These are phyloP conservation scores for Malassezia pachydermatis DNA, from an alignment of 1,284 basidiomycete genomes.

Conservation along the genomic window DNA sequence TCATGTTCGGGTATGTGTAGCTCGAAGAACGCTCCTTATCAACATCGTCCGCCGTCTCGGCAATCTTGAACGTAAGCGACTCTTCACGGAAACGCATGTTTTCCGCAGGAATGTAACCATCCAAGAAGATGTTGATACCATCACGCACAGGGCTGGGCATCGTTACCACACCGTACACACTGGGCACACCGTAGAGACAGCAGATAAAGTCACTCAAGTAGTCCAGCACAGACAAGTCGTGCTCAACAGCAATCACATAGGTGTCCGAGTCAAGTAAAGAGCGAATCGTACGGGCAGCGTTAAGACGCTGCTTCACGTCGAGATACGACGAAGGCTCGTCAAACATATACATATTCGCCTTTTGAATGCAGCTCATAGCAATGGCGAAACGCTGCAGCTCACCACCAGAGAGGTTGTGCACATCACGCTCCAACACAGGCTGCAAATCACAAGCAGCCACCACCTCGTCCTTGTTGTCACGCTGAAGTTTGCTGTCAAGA, in stretches of 20 bases:
- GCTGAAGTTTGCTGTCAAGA: constrained; percentile 43
- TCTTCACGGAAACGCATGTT: constrained; percentile 49
- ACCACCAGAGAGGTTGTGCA: constrained; percentile 44
- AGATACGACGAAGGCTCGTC: constrained; percentile 48
- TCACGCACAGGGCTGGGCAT: constrained; percentile 45
- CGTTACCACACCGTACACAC: constrained; percentile 47
- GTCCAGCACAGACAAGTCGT: constrained; percentile 47
- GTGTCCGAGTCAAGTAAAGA: constrained; percentile 42
- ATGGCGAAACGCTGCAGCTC: constrained; percentile 48
- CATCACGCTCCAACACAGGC: constrained; percentile 42
- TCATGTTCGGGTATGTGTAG: constrained; percentile 44
- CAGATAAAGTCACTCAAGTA: constrained; percentile 48
- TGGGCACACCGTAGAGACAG: constrained; percentile 47
- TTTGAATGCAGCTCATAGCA: constrained; percentile 46
- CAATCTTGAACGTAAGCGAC: constrained; percentile 46
- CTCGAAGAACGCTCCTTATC: constrained; percentile 33
- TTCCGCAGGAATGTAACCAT: constrained; percentile 47
- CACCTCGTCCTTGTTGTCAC: constrained; percentile 40
- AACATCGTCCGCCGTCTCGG: constrained; percentile 45
- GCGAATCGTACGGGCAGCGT: constrained; percentile 44
- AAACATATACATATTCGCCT: constrained; percentile 49
- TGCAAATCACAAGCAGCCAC: constrained; percentile 40
- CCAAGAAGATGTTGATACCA: constrained; percentile 48
- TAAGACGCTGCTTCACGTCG: constrained; percentile 48
- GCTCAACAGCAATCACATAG: constrained; percentile 48